Conservation (phyloP, 1,284 basidiomycete genomes). For the Cryptococcus sp. region DNA sequence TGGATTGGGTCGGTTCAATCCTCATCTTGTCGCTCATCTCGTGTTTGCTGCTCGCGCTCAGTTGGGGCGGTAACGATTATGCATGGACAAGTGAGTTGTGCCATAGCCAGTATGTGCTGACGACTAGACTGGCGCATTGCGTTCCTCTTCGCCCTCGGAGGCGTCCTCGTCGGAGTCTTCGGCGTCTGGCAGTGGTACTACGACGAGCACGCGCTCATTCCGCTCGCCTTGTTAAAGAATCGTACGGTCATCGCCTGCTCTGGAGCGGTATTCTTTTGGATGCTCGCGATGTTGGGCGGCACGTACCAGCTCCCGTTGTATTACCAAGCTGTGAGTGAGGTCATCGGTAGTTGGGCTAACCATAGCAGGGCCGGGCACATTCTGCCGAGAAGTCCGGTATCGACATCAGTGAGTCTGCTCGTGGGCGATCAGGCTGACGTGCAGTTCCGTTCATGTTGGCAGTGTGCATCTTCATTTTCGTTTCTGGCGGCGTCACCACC, state of each 20-base stretch:
- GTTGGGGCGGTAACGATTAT: slow-evolving; percentile 56
- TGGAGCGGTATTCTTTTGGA: slow-evolving; percentile 52
- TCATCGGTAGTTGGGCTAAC: not conserved
- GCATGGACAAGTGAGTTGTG: slow-evolving; percentile 47
- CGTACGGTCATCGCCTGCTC: slow-evolving; percentile 48
- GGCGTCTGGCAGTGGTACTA: slow-evolving; percentile 50
- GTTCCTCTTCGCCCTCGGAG: slow-evolving; percentile 53
- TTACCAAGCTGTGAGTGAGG: slow-evolving; percentile 52
- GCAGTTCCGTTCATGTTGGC: slow-evolving; percentile 53
- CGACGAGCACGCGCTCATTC: slow-evolving; percentile 48
- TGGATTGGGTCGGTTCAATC: slow-evolving; percentile 54
- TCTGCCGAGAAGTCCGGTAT: slow-evolving; percentile 55
- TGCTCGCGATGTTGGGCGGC: slow-evolving; percentile 53
- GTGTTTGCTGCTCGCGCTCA: slow-evolving; percentile 54
- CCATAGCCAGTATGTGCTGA: not conserved
- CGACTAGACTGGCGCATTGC: slow-evolving; percentile 43
- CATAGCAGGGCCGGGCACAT: slow-evolving; percentile 28
- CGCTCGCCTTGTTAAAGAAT: slow-evolving; percentile 39
- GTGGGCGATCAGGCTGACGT: no score
- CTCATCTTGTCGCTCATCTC: slow-evolving; percentile 53
- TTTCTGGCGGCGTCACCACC: slow-evolving; percentile 50
- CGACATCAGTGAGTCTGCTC: slow-evolving; percentile 40
- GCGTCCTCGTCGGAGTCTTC: slow-evolving; percentile 46
- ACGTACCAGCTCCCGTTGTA: slow-evolving; percentile 55
- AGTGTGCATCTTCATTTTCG: slow-evolving; percentile 51